Evolutionary conservation across 2,329 filamentous ascomycete species (phyloP).

Genomic region (Hypoxylon sp.): DNA sequence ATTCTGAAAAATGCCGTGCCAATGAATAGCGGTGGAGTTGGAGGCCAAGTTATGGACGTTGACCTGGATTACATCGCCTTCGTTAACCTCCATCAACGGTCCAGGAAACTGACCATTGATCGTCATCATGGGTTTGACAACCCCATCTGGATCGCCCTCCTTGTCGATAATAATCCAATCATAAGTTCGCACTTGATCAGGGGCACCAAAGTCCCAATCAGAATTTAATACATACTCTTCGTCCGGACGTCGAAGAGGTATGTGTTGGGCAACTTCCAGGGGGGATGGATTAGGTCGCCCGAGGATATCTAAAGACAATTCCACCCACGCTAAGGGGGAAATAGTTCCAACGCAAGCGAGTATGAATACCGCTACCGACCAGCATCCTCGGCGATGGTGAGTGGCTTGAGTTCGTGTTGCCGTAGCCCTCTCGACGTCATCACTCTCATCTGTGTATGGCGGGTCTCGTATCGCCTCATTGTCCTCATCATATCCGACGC

Average conservation of each 20-base stretch:
- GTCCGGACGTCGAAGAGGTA: conserved; percentile 29
- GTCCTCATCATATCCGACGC: background rate
- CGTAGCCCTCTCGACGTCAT: conserved; percentile 18
- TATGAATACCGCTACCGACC: conserved; percentile 23
- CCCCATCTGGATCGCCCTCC: conserved; percentile 67
- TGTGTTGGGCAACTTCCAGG: conserved; percentile 14
- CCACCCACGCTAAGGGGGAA: conserved; percentile 19
- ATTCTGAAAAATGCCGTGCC: conserved; percentile 81
- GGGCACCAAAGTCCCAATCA: conserved; percentile 62
- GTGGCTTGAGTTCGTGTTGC: background rate
- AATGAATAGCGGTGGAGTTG: conserved; percentile 76
- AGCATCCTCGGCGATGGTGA: conserved; percentile 16
- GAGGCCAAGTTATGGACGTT: conserved; percentile 72
- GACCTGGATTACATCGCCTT: conserved; percentile 75
- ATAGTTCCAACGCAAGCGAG: conserved; percentile 25
- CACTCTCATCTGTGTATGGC: conserved; percentile 13
- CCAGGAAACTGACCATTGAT: conserved; percentile 81
- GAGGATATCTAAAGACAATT: conserved; percentile 18
- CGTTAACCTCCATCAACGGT: conserved; percentile 75
- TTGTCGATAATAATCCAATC: conserved; percentile 68
- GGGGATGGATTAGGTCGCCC: conserved; percentile 8
- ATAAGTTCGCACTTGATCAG: conserved; percentile 63
- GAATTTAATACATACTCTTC: conserved; percentile 65
- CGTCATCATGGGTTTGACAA: conserved; percentile 67
- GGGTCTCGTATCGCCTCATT: conserved; percentile 20